Evolutionary conservation across 176 grass and related monocot genomes (phyloP).

Genomic region (Tillandsia leiboldiana): DNA sequence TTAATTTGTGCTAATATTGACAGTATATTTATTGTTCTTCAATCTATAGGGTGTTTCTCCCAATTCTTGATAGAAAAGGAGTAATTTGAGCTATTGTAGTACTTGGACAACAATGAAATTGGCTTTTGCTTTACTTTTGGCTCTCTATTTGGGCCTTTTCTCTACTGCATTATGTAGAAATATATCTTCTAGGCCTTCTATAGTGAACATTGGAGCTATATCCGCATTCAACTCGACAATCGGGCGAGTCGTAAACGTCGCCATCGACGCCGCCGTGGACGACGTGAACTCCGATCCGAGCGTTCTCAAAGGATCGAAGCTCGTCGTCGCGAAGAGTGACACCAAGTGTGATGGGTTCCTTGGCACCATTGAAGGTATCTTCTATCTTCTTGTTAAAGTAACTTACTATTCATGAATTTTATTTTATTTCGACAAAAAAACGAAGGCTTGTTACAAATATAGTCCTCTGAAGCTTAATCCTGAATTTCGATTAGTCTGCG

Average conservation of each 20-base stretch:
- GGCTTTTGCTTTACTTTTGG: slow-evolving; percentile 22
- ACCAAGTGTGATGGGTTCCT: slow-evolving; percentile 80
- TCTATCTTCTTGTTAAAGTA: slow-evolving; percentile 8
- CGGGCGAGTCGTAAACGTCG: slow-evolving; percentile 54
- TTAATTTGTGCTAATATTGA: too few relatives aligned
- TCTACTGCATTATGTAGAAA: slow-evolving; percentile 23
- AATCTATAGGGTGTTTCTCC: not conserved
- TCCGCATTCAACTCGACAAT: slow-evolving; percentile 56
- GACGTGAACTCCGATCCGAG: slow-evolving; percentile 72
- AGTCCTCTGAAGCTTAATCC: too few relatives aligned
- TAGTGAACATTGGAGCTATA: slow-evolving; percentile 67
- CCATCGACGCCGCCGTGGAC: slow-evolving; percentile 64
- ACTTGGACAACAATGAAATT: slow-evolving; percentile 34
- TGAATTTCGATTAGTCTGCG: too few relatives aligned
- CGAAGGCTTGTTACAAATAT: too few relatives aligned
- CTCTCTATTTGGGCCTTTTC: slow-evolving; percentile 34
- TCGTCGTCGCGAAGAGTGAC: slow-evolving; percentile 39
- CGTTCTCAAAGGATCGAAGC: slow-evolving; percentile 61
- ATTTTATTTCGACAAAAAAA: too few relatives aligned
- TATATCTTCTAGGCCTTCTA: slow-evolving; percentile 45
- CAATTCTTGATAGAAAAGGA: not conserved
- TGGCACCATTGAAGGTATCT: slow-evolving; percentile 73
- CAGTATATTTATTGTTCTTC: too few relatives aligned
- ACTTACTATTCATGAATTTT: slow-evolving; percentile 14
- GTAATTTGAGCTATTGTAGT: not conserved